Evolutionary conservation across 768 basidiomycete species (phyloP).

Genomic region (Mrakia hoshinonis): DNA sequence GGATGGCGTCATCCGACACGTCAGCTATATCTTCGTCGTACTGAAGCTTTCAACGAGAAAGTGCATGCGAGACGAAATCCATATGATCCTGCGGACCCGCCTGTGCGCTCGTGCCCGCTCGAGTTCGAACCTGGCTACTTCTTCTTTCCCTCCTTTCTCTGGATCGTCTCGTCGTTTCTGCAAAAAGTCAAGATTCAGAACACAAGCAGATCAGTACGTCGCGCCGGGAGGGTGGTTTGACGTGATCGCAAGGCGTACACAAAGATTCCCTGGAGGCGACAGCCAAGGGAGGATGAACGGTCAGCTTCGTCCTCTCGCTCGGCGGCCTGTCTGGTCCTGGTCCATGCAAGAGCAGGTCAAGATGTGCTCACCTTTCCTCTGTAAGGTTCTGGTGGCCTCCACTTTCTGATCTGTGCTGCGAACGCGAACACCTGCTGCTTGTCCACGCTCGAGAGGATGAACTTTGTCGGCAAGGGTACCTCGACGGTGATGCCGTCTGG

Average conservation of each 20-base stretch:
- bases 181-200: neutral
- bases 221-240: no score
- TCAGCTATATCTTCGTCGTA: no score
- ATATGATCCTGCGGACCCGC: no score
- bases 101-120: no score
- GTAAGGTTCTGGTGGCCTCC: constrained; percentile 89
- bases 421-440: constrained; percentile 82
- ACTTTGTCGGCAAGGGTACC: constrained; percentile 73
- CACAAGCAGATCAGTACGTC: neutral
- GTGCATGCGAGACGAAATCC: no score
- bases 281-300: neutral
- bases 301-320: constrained; percentile 8
- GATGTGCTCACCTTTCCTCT: constrained; percentile 75
- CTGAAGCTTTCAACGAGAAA: no score
- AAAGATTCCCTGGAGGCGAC: constrained; percentile 16
- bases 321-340: neutral
- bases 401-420: constrained; percentile 71
- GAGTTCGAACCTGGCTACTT: constrained; percentile 43
- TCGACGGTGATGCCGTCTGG: constrained; percentile 72
- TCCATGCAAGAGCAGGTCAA: neutral
- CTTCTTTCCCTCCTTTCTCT: constrained; percentile 90
- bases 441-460: constrained; percentile 70
- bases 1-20: no score
- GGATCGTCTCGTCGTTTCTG: constrained; percentile 84
- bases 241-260: neutral